Conservation (phyloP, 768 basidiomycete genomes). For the Tricholoma matsutake region DNA sequence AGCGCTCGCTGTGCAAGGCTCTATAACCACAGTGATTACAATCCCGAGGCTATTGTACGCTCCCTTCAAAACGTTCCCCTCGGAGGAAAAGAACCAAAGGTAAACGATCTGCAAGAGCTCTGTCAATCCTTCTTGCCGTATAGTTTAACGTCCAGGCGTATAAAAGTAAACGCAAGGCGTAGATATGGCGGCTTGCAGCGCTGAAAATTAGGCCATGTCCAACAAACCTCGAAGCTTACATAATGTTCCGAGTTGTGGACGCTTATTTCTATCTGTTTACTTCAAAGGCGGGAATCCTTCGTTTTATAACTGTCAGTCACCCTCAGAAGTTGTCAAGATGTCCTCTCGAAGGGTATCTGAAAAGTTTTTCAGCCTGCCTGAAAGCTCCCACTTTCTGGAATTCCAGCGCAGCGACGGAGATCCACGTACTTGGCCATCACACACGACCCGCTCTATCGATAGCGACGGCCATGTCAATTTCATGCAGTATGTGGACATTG, state of each 20-base stretch:
- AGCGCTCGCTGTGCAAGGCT: too few species aligned
- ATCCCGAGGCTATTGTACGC: slow-evolving; percentile 28
- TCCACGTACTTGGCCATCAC: slow-evolving; percentile 48
- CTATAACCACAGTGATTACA: too few species aligned
- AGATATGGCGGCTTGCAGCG: slow-evolving; percentile 69
- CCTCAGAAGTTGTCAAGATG: slow-evolving; percentile 14
- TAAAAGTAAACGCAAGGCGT: slow-evolving; percentile 46
- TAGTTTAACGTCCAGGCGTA: slow-evolving; percentile 67
- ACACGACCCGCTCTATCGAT: slow-evolving; percentile 53
- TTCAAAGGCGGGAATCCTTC: slow-evolving; percentile 6
- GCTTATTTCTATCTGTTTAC: background rate
- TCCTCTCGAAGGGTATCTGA: slow-evolving; percentile 28
- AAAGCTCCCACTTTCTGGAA: slow-evolving; percentile 52
- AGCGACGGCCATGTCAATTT: slow-evolving; percentile 67
- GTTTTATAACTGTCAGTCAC: background rate
- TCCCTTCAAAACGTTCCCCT: slow-evolving; percentile 50
- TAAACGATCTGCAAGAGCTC: slow-evolving; percentile 56
- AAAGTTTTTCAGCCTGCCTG: slow-evolving; percentile 35
- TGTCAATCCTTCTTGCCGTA: slow-evolving; percentile 49
- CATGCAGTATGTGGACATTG: slow-evolving; percentile 52
- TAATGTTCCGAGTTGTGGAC: background rate
- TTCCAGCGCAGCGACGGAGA: slow-evolving; percentile 66
- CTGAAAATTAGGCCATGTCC: too few species aligned
- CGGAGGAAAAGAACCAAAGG: slow-evolving; percentile 30
- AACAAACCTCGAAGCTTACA: too few species aligned